Evolutionary conservation across 2,329 filamentous ascomycete species (phyloP).

Genomic region (Aureobasidium subglaciale): DNA sequence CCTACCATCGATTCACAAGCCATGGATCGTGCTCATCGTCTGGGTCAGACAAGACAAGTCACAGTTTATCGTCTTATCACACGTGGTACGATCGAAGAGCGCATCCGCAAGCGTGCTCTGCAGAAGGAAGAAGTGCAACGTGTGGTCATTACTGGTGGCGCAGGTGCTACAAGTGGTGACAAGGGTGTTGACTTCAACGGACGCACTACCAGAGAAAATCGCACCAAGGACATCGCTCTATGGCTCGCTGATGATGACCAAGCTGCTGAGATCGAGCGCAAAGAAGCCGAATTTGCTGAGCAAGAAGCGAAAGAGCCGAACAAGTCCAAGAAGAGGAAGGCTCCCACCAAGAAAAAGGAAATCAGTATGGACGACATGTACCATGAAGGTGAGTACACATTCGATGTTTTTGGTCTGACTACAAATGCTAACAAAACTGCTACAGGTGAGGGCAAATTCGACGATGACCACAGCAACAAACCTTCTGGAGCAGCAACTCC

Average conservation of each 20-base stretch:
- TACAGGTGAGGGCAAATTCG: conserved; percentile 90
- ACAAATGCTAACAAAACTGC: conserved; percentile 27
- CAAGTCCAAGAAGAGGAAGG: conserved; percentile 47
- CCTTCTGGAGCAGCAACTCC: conserved; percentile 82
- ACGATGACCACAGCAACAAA: conserved; percentile 77
- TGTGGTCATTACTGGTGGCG: conserved; percentile 87
- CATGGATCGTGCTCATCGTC: conserved; percentile 97
- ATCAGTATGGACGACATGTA: conserved; percentile 90
- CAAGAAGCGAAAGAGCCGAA: conserved; percentile 47
- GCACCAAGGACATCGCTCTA: conserved; percentile 96
- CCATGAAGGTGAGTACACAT: conserved; percentile 76
- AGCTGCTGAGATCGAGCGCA: conserved; percentile 85
- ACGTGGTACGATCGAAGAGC: conserved; percentile 91
- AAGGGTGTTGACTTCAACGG: conserved; percentile 84
- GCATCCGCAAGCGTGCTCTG: conserved; percentile 90
- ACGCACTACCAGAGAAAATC: conserved; percentile 70
- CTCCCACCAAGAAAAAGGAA: conserved; percentile 52
- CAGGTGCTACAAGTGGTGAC: conserved; percentile 51
- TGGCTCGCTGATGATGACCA: conserved; percentile 98
- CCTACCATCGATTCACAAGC: conserved; percentile 97
- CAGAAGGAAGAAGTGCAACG: conserved; percentile 99
- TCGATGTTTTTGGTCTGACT: conserved; percentile 15
- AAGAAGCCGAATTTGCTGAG: conserved; percentile 76
- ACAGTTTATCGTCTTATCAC: conserved; percentile 98
- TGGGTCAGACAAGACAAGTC: conserved; percentile 91